Evolutionary conservation across 2,329 filamentous ascomycete species (phyloP), one percentile per base, ranked within the genome.

Genomic region (Cladophialophora psammophila): DNA sequence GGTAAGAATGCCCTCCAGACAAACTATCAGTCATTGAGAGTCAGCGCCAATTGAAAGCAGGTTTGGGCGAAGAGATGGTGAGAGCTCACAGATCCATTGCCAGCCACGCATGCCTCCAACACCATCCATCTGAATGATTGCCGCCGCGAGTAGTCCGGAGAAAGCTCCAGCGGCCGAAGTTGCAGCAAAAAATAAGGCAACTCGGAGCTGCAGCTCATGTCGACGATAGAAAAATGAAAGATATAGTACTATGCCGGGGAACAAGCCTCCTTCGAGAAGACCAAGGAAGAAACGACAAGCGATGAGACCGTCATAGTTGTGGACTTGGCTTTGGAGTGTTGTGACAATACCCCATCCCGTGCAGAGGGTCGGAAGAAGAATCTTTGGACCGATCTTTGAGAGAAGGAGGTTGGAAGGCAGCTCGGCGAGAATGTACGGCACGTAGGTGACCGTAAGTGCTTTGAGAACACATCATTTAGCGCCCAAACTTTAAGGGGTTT

Each of bases 231-330:
- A 84, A 6, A 83, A 81, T 0, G 87, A 89, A 12, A 91, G 81
- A 72, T 91, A 91, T 1, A 91, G 78, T 0, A 90, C 83, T 79
- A 91, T 90, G 55, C 88, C 89, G 0, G 89, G 89, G 2, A 91
- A 77, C 40, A 91, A 76, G 0, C 88, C 89, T 42, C 88, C 88
- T 76, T 91, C 89, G 0, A 86, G 84, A 4, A 88, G 71, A 8
- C 89, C 89, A 5, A 91, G 80, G 38, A 91, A 74, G 9, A 87
- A 87, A 15, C 88, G 82, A 13, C 89, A 86, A 8, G 83, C 84
- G 2, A 87, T 81, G 63, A 91, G 90, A 18, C 85, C 83, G 7
- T 81, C 81, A 69, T 76, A 81, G 71, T 76, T 81, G 18, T 78
- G 78, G 5, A 87, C 82, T 60, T 87, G 87, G 12, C 85, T 85